Evolutionary conservation across 2,329 filamentous ascomycete genomes (phyloP).

Genomic region (Fusarium sp.): DNA sequence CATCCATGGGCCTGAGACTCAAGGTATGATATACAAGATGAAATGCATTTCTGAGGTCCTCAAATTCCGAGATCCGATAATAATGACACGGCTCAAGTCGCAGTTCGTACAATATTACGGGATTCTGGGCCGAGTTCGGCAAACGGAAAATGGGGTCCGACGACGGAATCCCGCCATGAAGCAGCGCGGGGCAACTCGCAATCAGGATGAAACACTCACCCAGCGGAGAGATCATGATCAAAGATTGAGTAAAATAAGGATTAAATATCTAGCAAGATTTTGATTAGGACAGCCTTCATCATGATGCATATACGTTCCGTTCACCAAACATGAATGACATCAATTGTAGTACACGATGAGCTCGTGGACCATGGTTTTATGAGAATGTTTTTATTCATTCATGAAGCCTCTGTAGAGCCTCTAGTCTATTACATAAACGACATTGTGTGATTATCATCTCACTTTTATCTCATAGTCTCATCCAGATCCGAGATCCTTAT

Average conservation of each 20-base stretch:
- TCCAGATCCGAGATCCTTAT: neutral
- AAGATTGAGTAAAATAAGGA: too few species aligned
- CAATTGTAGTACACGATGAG: too few species aligned
- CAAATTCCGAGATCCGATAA: too few species aligned
- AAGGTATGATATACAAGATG: neutral
- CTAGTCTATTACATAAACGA: slow-evolving; percentile 23
- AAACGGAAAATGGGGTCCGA: neutral
- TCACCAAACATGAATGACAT: neutral
- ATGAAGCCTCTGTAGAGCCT: slow-evolving; percentile 1
- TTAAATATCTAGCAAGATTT: too few species aligned
- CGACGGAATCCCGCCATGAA: neutral
- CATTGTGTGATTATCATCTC: neutral
- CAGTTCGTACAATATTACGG: neutral
- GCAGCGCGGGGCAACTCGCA: neutral
- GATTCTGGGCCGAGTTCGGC: neutral
- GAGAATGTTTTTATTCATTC: neutral
- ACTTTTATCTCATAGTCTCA: slow-evolving; percentile 22
- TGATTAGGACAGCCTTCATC: neutral
- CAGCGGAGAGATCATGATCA: too few species aligned
- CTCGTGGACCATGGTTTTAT: neutral
- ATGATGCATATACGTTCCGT: neutral
- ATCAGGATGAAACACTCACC: neutral
- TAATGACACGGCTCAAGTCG: neutral
- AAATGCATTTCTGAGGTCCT: neutral
- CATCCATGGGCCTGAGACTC: neutral